Evolutionary conservation across 768 basidiomycete genomes (phyloP), one percentile per base, ranked within the genome.

Genomic region (Rhizopogon vulgaris): DNA sequence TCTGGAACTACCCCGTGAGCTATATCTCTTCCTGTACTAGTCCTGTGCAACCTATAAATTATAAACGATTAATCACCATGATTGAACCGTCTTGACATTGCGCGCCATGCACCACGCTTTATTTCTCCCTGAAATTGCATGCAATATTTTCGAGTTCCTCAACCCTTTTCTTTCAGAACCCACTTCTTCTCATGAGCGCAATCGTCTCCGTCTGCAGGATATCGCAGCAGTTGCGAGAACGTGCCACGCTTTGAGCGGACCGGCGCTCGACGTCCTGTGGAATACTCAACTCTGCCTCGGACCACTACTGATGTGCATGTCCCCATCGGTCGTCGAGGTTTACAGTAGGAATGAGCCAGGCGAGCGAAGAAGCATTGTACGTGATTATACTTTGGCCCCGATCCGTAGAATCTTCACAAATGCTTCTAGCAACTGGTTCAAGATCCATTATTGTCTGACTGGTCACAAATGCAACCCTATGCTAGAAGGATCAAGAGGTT

Each of bases 231-330:
- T 49, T 15, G 52, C 51, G 5, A 22, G 15, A n/a, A 56, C 54
- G 11, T 56, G 47, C n/a, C 52, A 18, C 11, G 12, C 34, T 11
- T 38, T 56, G 25, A 56, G 15, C 15, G 45, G 36, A 15, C 43
- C 51, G 6, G 55, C 41, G 22, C 32, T 48, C 11, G 47, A 48
- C 11, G 34, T n/a, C 3, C 41, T 56, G 22, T 56, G 52, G 52
- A n/a, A 28, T 28, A 40, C 52, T 48, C 52, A 52, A 22, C 8
- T 18, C 17, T 52, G 22, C 22, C 34, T 52, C 11, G 51, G 37
- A 24, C 51, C 42, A 9, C 32, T 52, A 14, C 24, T 52, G 17
- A 25, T 30, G 45, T 28, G 46, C 46, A 37, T 52, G 25, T 15
- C 24, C 4, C 30, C 39, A 1, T 39, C 32, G 0, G 27, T 30